Evolutionary conservation across 192 early-diverging fungal genomes (phyloP).

Genomic region (Podila clonocystis): DNA sequence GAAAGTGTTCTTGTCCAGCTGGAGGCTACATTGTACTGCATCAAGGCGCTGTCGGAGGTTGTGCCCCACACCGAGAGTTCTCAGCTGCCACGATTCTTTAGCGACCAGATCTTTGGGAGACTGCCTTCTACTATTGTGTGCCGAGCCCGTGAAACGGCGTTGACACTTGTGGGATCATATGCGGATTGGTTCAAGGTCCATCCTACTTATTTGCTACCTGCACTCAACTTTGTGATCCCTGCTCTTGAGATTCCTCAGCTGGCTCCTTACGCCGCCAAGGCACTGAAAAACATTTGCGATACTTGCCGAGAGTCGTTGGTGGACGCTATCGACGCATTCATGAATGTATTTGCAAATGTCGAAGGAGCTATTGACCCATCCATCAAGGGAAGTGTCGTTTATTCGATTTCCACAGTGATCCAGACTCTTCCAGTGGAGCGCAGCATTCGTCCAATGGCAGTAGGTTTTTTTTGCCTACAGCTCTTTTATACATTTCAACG

Average conservation of each 20-base stretch:
- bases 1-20: conserved; percentile 37
- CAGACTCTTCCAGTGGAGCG: conserved; percentile 41
- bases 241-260: conserved; percentile 65
- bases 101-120: conserved; percentile 59
- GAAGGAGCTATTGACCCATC: conserved; percentile 45
- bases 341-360: conserved; percentile 68
- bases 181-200: conserved; percentile 75
- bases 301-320: conserved; percentile 72
- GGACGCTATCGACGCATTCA: conserved; percentile 64
- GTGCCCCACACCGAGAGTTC: conserved; percentile 60
- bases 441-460: conserved; percentile 37
- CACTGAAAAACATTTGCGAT: conserved; percentile 77
- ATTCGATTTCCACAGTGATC: conserved; percentile 46
- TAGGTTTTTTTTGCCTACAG: not conserved
- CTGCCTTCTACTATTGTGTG: conserved; percentile 52
- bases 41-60: conserved; percentile 74
- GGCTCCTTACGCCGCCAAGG: conserved; percentile 67
- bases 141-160: conserved; percentile 57
- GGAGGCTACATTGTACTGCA: conserved; percentile 72
- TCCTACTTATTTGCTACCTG: conserved; percentile 64
- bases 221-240: conserved; percentile 71
- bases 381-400: conserved; percentile 51
- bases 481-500: not conserved
- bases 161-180: conserved; percentile 65
- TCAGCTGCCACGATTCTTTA: conserved; percentile 70